Base-by-base conservation (phyloP, 2,329 filamentous ascomycete genomes). In the Leptographium procerum region DNA sequence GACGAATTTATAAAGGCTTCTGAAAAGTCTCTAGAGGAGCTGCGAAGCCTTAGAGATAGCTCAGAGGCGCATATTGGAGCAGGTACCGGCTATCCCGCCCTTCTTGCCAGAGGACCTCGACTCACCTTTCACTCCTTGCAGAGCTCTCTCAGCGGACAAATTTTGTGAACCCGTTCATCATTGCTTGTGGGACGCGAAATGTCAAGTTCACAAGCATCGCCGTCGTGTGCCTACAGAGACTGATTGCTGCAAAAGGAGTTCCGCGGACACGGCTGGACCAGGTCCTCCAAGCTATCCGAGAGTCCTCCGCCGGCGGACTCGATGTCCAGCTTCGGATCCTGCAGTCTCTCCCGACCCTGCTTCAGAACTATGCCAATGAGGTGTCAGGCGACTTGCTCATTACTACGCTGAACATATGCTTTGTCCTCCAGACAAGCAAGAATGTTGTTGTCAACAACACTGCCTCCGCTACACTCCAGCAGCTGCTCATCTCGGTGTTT, bases 291-390 rank as follows among this genome's bases (percentile, higher is more conserved):
- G 91, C 91, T 9, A 79, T 99, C 64, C 87, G 87, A 69, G 89
- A 96, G 69, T 91, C 89, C 54, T 87, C 89, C 64, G 91, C 77
- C 70, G 87, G 89, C 68, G 77, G 83, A 16, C 74, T 96, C 60
- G 94, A 99, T 73, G 88, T 96, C 3, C 94, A 99, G 69, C 82
- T 99, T 64, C 97, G 97, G 72, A 94, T 97, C 56, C 76, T 99
- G 16, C 94, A 99, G 70, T 90, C 91, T 1, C 74, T 99, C 19
- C 94, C 94, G 4, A 89, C 91, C 1, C 73, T 99, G 40, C 74
- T 97, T 28, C 91, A 96, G 65, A 95, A 96, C 66, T 97, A 97
- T 72, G 84, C 89, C 0, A 78, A 81, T 40, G 88, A 95, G 59
- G 75, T 99, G 43, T 85, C 86, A 60, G 90, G 88, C 2, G 87